Base-by-base conservation (phyloP, 2,329 filamentous ascomycete genomes). In the Penicillium sp. region DNA sequence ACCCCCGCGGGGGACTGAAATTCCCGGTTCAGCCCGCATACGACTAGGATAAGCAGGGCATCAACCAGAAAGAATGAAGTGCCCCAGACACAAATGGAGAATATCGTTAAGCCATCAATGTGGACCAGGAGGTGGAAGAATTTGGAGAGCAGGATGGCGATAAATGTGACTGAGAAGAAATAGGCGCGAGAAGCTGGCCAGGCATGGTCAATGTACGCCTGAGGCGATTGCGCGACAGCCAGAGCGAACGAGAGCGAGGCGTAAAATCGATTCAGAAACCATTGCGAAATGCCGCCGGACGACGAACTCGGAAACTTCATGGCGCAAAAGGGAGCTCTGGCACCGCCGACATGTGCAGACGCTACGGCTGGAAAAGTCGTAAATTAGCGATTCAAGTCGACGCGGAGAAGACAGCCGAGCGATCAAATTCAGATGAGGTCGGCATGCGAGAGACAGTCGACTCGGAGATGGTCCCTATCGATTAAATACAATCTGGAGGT, bases 11-110 rank as follows among this genome's bases (percentile, higher is more conserved):
- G 43, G 25, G 33, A 46, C 28, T 35, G 17, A 13, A 46, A 48
- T 8, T 32, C 43, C 26, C 46, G 46, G 29, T 39, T 26, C n/a
- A 48, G 29, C 14, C 18, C 27, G 26, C 46, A 45, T 18, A 39
- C 36, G 30, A 45, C 21, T 36, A 48, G 13, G 15, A 48, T 43
- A 19, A 48, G 16, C 14, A 48, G 2, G 7, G 46, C 35, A 37
- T 48, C 46, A 10, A 39, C 29, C 8, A 46, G 15, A 20, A 48
- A 48, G 33, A 48, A 48, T 13, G 46, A 43, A 33, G 43, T 33
- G 14, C 46, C 39, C 46, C 46, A 48, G 10, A 20, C 20, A 13
- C 46, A 4, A 13, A 48, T 28, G 16, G 43, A 38, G 2, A 28
- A 2, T 3, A 36, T 9, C 1, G 39, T 28, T 17, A 48, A 19